Evolutionary conservation across 192 early-diverging fungal species (phyloP).

Genomic region (Backusella tuberculispora): DNA sequence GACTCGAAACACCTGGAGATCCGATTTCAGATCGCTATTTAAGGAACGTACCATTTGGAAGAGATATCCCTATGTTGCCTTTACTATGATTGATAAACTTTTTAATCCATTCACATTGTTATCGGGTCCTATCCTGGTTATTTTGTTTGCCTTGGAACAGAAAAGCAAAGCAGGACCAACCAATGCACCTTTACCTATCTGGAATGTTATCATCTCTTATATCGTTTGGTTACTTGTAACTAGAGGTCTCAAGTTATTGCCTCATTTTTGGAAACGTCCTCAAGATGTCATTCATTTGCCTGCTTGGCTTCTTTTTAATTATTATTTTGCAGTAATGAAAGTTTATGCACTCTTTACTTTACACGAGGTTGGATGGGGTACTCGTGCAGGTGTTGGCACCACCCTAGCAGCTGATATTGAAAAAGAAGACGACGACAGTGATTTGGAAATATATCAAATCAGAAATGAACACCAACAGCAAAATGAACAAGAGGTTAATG

Average conservation of each 20-base stretch:
- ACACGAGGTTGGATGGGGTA: constrained; percentile 63
- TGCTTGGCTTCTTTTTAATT: constrained; percentile 60
- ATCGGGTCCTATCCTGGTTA: constrained; percentile 55
- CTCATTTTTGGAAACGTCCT: constrained; percentile 57
- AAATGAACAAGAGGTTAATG: not conserved
- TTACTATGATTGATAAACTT: constrained; percentile 65
- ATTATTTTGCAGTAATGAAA: constrained; percentile 61
- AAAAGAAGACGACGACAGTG: constrained; percentile 24
- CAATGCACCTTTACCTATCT: constrained; percentile 45
- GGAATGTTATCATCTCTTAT: constrained; percentile 55
- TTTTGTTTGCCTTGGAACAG: constrained; percentile 40
- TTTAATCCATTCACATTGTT: constrained; percentile 64
- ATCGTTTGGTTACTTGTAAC: constrained; percentile 60
- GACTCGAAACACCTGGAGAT: constrained; percentile 67
- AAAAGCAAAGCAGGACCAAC: constrained; percentile 5
- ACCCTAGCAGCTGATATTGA: constrained; percentile 38
- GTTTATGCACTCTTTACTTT: constrained; percentile 63
- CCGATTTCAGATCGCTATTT: constrained; percentile 57
- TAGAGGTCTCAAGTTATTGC: constrained; percentile 57
- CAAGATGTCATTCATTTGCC: constrained; percentile 57
- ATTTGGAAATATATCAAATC: not conserved
- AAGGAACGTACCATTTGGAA: constrained; percentile 57
- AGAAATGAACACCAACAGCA: not conserved
- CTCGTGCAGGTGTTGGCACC: constrained; percentile 45
- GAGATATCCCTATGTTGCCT: constrained; percentile 62